Percentiles rank a stretch among this genome's conserved stretches.
phyloP scores from a whole-genome alignment of 148 eudicot genomes.

The Camellia lanceoleosa region DNA sequence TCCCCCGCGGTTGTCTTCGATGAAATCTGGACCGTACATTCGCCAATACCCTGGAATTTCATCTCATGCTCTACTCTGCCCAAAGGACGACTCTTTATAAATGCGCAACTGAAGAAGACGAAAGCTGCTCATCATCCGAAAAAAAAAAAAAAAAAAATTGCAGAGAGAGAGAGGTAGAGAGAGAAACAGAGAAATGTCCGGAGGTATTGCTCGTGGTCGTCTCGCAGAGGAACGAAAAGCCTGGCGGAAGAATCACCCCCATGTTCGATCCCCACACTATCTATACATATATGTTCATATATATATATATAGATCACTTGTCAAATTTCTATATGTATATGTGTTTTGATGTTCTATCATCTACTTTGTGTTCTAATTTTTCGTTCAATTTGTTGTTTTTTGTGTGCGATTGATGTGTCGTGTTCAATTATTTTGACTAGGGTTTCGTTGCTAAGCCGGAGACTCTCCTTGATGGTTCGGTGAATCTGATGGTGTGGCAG shows the following conservation, averaged over 20 bases:
- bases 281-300: too few species aligned
- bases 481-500: conserved; percentile 75
- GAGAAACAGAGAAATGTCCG: conserved; percentile 33
- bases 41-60: background rate
- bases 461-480: conserved; percentile 59
- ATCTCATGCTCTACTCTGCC: background rate
- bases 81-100: too few species aligned
- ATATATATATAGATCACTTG: background rate
- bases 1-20: background rate
- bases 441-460: conserved; percentile 96
- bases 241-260: conserved; percentile 94
- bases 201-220: conserved; percentile 81
- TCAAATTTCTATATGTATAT: background rate
- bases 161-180: conserved; percentile 18
- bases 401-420: background rate
- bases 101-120: background rate
- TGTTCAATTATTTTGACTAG: conserved; percentile 26
- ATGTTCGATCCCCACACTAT: conserved; percentile 30
- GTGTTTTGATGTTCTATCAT: background rate
- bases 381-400: background rate
- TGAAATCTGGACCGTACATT: conserved; percentile 11
- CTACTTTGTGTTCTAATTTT: background rate
- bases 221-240: conserved; percentile 76
- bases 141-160: too few species aligned
- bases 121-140: background rate